Percentiles rank a stretch among this genome's conserved stretches.
phyloP scores from a whole-genome alignment of 2,329 filamentous ascomycete genomes.

The Plectosphaerella cucumerina region DNA sequence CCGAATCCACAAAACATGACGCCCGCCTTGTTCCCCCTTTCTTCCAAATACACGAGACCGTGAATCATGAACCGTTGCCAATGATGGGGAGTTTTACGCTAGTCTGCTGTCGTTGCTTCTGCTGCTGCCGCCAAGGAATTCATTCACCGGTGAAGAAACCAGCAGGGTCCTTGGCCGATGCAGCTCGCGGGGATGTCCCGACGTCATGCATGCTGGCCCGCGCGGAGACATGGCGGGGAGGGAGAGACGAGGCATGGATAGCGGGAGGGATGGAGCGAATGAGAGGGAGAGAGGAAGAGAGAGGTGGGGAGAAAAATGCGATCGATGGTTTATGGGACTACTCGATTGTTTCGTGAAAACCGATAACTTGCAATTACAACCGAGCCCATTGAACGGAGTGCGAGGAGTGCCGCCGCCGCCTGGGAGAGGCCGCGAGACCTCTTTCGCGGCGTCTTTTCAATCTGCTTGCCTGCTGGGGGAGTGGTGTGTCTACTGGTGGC shows the following conservation, averaged over 20 bases:
- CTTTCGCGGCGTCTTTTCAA: conserved; percentile 18
- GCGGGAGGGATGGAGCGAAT: background rate
- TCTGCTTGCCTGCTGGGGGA: conserved; percentile 14
- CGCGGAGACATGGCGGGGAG: background rate
- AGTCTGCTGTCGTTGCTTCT: no score
- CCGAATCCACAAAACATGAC: no score
- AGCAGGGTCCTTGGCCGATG: no score
- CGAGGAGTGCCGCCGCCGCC: background rate
- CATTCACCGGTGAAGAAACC: no score
- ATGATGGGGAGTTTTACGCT: no score
- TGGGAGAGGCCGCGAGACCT: background rate
- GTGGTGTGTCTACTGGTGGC: conserved; percentile 49
- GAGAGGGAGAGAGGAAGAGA: background rate
- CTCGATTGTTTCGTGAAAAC: background rate
- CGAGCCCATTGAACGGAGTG: background rate
- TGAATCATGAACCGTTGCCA: no score
- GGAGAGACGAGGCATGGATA: background rate
- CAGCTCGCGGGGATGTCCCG: no score
- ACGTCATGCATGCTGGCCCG: background rate
- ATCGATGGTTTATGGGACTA: conserved; percentile 1
- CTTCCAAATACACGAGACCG: no score
- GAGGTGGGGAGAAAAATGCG: background rate
- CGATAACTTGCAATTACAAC: conserved; percentile 1
- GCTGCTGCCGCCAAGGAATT: no score
- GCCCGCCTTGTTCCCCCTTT: no score